Evolutionary conservation across 2,329 filamentous ascomycete genomes (phyloP), one percentile per base, ranked within the genome.

Genomic region (Fusarium sp.): DNA sequence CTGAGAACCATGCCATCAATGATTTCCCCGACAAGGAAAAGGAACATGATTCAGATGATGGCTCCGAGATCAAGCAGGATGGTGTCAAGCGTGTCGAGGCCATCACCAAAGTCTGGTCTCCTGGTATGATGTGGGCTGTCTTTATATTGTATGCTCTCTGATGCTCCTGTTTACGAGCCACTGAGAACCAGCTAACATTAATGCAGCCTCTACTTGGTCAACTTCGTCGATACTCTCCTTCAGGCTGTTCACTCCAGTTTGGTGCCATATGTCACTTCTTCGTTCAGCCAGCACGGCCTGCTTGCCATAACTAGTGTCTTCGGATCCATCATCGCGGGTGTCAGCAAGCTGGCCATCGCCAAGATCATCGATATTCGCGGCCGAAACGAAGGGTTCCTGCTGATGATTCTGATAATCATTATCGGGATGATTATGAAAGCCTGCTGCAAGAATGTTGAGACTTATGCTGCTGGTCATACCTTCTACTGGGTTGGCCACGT

Each of bases 391-490:
- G 85, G 84, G 1, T 86, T 87, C 76, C 67, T 81, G 18, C 73
- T 84, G 47, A 83, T 83, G 71, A 75, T 87, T 20, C 44, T 84
- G 35, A 79, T 87, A 35, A 84, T 83, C 67, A 82, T 88, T 69
- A 79, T 90, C 63, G 85, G 87, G 13, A 88, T 91, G 78, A 86
- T 91, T 72, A 87, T 93, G 81, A 92, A 91, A 83, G 91, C 91
- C 22, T 84, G 85, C 3, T 91, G 86, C 77, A 82, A 87, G 44
- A 87, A 87, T 66, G 84, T 92, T 39, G 83, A 87, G 71, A 88
- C 87, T 6, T 92, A 90, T 78, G 87, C 87, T 51, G 90, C 89
- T 10, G 90, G 87, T 33, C 86, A 91, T 72, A 89, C 91, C 8
- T 89, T 93, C 66, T 92, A 91, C 78, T 90, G 88, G 79, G 87